Conservation (phyloP, 176 grass and related monocot genomes). For the Musa itinerans region DNA sequence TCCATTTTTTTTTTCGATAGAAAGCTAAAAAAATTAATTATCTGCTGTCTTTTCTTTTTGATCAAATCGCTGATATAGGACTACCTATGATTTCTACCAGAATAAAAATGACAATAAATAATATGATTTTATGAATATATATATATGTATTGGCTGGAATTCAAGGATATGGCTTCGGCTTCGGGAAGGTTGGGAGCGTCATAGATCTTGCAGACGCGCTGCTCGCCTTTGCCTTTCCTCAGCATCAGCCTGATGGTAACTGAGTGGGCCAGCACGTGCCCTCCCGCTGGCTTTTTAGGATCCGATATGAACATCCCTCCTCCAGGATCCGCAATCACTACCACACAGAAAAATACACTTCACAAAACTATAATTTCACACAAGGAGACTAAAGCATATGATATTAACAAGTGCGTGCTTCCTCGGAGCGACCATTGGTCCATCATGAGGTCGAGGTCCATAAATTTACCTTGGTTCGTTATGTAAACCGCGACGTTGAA, state of each 20-base stretch:
- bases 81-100: too few relatives aligned
- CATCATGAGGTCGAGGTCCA: not conserved
- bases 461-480: conserved; percentile 74
- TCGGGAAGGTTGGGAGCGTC: conserved; percentile 88
- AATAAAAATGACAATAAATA: too few relatives aligned
- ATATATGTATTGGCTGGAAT: not conserved
- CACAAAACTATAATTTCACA: not conserved
- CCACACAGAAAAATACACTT: conserved; percentile 9
- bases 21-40: not conserved
- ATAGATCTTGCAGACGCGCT: conserved; percentile 81
- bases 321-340: conserved; percentile 82
- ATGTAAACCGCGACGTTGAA: conserved; percentile 96
- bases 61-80: too few relatives aligned
- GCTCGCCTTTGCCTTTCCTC: conserved; percentile 95
- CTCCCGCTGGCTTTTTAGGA: conserved; percentile 80
- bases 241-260: conserved; percentile 70
- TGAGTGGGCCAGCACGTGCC: conserved; percentile 65
- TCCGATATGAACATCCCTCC: conserved; percentile 82
- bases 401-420: too few relatives aligned
- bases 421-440: too few relatives aligned
- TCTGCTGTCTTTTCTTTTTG: too few relatives aligned
- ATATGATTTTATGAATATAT: too few relatives aligned
- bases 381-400: too few relatives aligned
- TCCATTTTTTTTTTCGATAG: not conserved
- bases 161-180: conserved; percentile 86